Base-by-base conservation (phyloP, 345 rosid species). In the Linum tenue region DNA sequence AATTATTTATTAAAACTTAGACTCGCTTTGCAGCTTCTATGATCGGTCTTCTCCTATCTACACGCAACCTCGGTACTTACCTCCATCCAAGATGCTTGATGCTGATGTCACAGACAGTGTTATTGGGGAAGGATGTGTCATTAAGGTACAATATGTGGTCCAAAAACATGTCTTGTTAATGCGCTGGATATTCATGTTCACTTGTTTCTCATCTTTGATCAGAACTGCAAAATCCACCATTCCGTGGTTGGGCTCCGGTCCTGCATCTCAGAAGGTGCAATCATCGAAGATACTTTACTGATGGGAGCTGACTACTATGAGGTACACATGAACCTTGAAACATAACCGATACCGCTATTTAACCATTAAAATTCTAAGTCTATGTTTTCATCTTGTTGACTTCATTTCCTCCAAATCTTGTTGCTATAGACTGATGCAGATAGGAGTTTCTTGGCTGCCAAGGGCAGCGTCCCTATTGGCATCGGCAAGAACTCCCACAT, bases 261-360 rank as follows among this genome's bases (percentile, higher is more conserved):
- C 61, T 92, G 96, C 84, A 87, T 92, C 71, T 89, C 96, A 11
- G 96, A 86, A 74, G 98, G 98, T 72, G 95, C 98, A 37, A 82
- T 89, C 79, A 83, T 92, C 64, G 98, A 92, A 77, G 98, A 89
- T 68, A 82, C 95, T 12, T 72, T 92, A 59, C 71, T 92, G 74
- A 92, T 92, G 96, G 98, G 98, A 67, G 98, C 98, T 65, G 95
- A 92, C 69, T 92, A 92, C 75, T 92, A 90, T 67, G 97, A 90
- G 90, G 97, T 84, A 79, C 31, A 22, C 31, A 22, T 22, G 31
- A 22, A 22, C 31, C 31, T 22, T 22, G 31, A 22, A 22, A 22
- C 31, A 22, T 22, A 0, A 22, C 31, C 31, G 31, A 22, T 22
- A 59, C 39, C 3, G 8, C 58, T 50, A 41, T 37, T 14, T 50